Percentiles rank a stretch among this genome's conserved stretches.
Conservation (phyloP, 1,284 basidiomycete species). For the Apiotrichum akiyoshidainum region DNA sequence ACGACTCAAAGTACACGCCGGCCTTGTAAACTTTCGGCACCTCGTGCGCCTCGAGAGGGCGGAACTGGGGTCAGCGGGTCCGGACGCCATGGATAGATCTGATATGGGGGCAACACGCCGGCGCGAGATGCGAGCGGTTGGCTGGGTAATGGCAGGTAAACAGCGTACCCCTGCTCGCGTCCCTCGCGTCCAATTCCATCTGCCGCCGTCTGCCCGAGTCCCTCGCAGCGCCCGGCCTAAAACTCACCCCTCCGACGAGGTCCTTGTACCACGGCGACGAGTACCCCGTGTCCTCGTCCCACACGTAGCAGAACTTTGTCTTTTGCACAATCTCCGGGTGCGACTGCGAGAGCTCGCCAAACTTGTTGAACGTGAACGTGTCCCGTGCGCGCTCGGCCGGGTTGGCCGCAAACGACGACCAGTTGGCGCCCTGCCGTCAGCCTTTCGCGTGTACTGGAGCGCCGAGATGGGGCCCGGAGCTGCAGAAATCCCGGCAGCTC, state of each 20-base stretch:
- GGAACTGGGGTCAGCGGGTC: conserved; percentile 24
- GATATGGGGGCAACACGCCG: no score
- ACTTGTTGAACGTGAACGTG: conserved; percentile 47
- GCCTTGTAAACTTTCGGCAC: conserved; percentile 22
- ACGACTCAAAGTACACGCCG: conserved; percentile 45
- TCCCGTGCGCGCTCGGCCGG: conserved; percentile 52
- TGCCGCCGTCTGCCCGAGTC: no score
- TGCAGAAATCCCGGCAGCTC: neutral
- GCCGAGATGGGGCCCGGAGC: conserved; percentile 15
- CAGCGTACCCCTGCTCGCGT: no score
- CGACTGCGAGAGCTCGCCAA: conserved; percentile 55
- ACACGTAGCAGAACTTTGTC: conserved; percentile 53
- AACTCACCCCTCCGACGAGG: conserved; percentile 56
- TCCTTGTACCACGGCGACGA: conserved; percentile 57
- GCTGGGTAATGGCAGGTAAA: no score
- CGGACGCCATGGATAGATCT: no score
- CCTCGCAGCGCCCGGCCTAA: no score
- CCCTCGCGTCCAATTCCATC: no score
- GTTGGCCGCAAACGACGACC: conserved; percentile 58
- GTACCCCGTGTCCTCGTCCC: conserved; percentile 32
- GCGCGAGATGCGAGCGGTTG: no score
- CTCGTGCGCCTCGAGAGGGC: conserved; percentile 16
- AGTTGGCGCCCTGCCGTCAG: conserved; percentile 60
- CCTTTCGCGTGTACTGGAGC: conserved; percentile 35
- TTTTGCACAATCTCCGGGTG: conserved; percentile 47